phyloP scores from a whole-genome alignment of 345 rosid species.

The Eucalyptus pauciflora region DNA sequence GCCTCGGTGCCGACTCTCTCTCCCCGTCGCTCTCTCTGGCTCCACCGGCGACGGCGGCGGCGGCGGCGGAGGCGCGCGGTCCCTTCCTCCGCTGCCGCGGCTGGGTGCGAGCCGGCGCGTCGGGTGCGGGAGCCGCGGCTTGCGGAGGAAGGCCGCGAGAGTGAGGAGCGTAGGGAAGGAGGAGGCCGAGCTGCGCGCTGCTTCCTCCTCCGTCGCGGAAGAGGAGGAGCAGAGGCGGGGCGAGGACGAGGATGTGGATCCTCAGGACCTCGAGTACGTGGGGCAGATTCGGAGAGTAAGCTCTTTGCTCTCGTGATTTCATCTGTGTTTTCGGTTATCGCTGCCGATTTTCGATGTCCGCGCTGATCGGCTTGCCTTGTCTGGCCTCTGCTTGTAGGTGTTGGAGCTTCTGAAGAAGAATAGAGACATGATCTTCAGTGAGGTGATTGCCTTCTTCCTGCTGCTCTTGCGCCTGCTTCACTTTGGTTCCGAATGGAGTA shows the following conservation, averaged over 20 bases:
- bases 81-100: background rate
- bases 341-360: background rate
- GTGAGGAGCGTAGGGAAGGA: slow-evolving; percentile 15
- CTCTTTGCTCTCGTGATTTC: background rate
- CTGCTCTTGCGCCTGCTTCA: background rate
- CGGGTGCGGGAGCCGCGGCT: background rate
- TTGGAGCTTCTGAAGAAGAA: slow-evolving; percentile 80
- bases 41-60: background rate
- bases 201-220: background rate
- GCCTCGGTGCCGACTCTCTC: background rate
- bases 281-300: slow-evolving; percentile 29
- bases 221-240: background rate
- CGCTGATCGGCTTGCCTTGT: background rate
- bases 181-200: slow-evolving; percentile 15
- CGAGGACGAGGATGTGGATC: slow-evolving; percentile 2
- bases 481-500: background rate
- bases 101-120: background rate
- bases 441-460: slow-evolving; percentile 24
- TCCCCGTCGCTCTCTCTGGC: background rate
- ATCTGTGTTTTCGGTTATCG: background rate
- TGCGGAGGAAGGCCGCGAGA: background rate
- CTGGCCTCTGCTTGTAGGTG: slow-evolving; percentile 16
- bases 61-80: too few species aligned
- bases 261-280: slow-evolving; percentile 26
- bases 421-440: slow-evolving; percentile 83